Evolutionary conservation across 495 filamentous ascomycete genomes (phyloP), one percentile per base, ranked within the genome.

Genomic region (Barbatosphaeria neglecta): DNA sequence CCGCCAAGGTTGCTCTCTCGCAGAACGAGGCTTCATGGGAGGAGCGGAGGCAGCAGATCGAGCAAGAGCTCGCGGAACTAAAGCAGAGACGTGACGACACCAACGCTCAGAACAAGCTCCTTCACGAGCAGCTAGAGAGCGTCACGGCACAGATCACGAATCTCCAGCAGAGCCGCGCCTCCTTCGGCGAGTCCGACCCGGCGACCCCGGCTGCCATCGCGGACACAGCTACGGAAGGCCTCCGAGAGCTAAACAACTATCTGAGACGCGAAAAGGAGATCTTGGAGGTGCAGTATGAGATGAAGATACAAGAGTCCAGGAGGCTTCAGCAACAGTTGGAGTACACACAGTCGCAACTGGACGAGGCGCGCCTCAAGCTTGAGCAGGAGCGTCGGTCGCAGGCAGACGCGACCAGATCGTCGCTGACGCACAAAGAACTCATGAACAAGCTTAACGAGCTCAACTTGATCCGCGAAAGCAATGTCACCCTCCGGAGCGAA

Each of bases 191-290:
- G 16, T 59, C 62, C 5, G 62, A 70, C 8, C 59, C 63, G 8
- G 51, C 58, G 16, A 50, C 73, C 0, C 50, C 57, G 18, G 41
- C 65, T 28, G 60, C 64, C 5, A 63, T 73, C 9, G 49, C 58
- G 6, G 71, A 75, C 37, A 64, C 63, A 25, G 78, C 76, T 31
- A 60, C 81, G 16, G 84, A 87, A 47, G 83, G 84, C 48, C 76
- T 95, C 22, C 83, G 90, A 46, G 88, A 95, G 55, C 74, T 97
- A 33, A 89, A 93, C 63, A 81, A 77, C 42, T 97, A 87, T 64
- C 68, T 97, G 44, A 81, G 93, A n/a, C 80, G 86, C 38, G 93
- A 97, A 67, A 97, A 96, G 67, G 90, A 97, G 55, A 97, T 99
- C 53, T 80, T 96, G 3, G 90, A 97, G 48, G 87, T 95, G 6